phyloP scores from a whole-genome alignment of 2,329 filamentous ascomycete genomes.

The Aureobasidium sp. region DNA sequence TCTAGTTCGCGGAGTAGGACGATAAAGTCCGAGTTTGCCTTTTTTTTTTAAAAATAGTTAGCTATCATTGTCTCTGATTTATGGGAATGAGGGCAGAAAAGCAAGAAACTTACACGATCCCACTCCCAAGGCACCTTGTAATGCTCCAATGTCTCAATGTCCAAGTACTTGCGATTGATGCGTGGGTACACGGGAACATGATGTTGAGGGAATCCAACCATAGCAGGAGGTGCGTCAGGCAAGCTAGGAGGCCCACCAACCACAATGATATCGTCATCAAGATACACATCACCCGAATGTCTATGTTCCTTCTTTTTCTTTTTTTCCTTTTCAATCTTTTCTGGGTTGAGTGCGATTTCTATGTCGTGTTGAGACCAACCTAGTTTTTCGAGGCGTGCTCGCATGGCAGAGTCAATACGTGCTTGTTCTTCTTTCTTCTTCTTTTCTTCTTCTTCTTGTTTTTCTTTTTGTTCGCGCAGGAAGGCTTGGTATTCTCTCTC shows the following conservation, averaged over 20 bases:
- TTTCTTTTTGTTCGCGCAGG: slow-evolving; percentile 33
- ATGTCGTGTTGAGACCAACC: slow-evolving; percentile 43
- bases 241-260: not conserved
- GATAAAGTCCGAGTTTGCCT: slow-evolving; percentile 41
- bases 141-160: slow-evolving; percentile 41
- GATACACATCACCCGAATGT: not conserved
- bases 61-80: not conserved
- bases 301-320: slow-evolving; percentile 11
- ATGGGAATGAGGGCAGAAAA: too few species aligned
- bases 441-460: slow-evolving; percentile 35
- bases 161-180: slow-evolving; percentile 39
- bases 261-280: not conserved
- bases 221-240: not conserved
- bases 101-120: slow-evolving; percentile 37
- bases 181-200: slow-evolving; percentile 39
- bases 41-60: not conserved
- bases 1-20: slow-evolving; percentile 45
- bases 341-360: slow-evolving; percentile 41
- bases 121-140: slow-evolving; percentile 43
- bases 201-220: not conserved
- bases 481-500: slow-evolving; percentile 35
- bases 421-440: slow-evolving; percentile 34
- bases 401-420: slow-evolving; percentile 40
- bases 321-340: slow-evolving; percentile 34
- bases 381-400: slow-evolving; percentile 36